These are phyloP conservation scores for Groenewaldozyma sp. DNA, from an alignment of 1,139 yeast species.

Conservation along the genomic window DNA sequence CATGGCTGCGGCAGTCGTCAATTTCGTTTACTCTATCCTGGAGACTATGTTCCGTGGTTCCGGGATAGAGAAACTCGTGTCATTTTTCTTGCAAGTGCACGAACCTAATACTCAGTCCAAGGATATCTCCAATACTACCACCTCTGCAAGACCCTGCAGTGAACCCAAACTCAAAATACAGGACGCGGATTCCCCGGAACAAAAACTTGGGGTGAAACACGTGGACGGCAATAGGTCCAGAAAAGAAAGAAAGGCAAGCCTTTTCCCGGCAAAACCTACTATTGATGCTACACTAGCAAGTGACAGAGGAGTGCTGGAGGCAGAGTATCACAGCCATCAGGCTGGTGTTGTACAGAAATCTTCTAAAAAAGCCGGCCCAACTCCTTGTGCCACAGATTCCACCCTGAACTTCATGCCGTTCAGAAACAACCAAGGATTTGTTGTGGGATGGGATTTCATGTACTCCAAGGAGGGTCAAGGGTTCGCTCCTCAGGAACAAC, in stretches of 20 bases:
- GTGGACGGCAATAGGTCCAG: neutral
- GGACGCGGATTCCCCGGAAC: neutral
- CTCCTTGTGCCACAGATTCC: slow-evolving; percentile 22
- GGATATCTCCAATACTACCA: neutral
- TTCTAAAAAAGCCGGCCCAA: slow-evolving; percentile 11
- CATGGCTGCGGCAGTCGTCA: too few species aligned
- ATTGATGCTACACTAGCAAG: neutral
- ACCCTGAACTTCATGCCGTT: slow-evolving; percentile 19
- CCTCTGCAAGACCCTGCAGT: too few species aligned
- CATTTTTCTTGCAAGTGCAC: neutral
- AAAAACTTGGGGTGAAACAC: neutral
- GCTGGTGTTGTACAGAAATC: too few species aligned
- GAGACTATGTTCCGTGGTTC: neutral
- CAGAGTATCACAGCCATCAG: too few species aligned
- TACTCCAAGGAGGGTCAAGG: neutral
- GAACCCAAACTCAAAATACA: too few species aligned
- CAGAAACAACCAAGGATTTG: slow-evolving; percentile 17
- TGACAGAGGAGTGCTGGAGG: neutral
- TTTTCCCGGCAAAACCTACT: neutral
- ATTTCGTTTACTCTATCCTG: neutral
- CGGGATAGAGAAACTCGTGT: neutral
- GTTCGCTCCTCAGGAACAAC: neutral
- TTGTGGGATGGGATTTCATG: slow-evolving; percentile 21
- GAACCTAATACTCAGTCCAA: neutral
- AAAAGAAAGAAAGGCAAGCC: neutral